phyloP scores from a whole-genome alignment of 176 grass and related monocot species.

The Elymus sibiricus region DNA sequence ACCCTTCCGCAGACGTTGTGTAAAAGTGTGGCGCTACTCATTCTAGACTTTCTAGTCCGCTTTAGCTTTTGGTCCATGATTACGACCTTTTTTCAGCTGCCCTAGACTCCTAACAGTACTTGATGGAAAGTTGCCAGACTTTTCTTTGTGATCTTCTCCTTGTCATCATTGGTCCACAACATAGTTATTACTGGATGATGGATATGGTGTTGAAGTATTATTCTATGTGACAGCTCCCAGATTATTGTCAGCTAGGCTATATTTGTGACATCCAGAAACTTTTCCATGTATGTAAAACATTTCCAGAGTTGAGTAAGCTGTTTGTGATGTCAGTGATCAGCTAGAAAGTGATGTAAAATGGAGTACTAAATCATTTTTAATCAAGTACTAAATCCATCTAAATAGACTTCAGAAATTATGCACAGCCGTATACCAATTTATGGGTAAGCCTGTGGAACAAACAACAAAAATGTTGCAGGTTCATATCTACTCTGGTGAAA shows the following conservation, averaged over 20 bases:
- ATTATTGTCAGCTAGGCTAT: not conserved
- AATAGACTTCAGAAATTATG: not conserved
- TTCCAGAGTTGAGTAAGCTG: not conserved
- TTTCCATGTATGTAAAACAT: not conserved
- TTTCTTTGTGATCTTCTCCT: constrained; percentile 30
- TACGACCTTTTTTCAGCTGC: not conserved
- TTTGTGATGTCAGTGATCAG: not conserved
- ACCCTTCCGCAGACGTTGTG: constrained; percentile 37
- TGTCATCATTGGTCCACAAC: constrained; percentile 16
- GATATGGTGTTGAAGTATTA: not conserved
- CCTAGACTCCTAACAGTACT: constrained; percentile 8
- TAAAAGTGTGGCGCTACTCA: constrained; percentile 34
- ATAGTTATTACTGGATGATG: not conserved
- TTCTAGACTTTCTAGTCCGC: constrained; percentile 27
- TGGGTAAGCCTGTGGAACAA: not conserved
- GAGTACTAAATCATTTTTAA: not conserved
- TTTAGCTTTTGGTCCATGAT: constrained; percentile 33
- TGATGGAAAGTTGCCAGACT: constrained; percentile 34
- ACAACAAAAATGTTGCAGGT: not conserved
- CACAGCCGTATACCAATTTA: not conserved
- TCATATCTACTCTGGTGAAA: not conserved
- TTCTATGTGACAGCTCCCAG: constrained; percentile 20
- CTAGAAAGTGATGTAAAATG: not conserved
- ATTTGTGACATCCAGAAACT: not conserved
- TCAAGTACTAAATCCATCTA: not conserved